These are phyloP conservation scores for Chlorella sp. DNA, from an alignment of 139 green algal genomes.

Conservation along the genomic window DNA sequence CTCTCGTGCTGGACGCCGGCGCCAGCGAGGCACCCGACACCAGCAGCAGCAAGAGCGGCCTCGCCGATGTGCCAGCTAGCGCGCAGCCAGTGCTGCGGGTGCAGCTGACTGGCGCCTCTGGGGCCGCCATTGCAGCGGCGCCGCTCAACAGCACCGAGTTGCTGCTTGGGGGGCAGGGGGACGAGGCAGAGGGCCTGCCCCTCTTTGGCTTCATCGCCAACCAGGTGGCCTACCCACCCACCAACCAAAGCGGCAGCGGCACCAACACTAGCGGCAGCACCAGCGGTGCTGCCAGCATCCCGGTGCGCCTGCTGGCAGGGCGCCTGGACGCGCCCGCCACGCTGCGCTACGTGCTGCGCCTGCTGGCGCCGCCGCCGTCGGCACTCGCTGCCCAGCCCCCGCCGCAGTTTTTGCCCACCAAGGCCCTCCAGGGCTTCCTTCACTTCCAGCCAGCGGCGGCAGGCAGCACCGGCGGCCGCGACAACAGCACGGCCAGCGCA, in stretches of 20 bases:
- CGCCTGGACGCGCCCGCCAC: conserved; percentile 7
- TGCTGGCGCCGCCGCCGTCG: background rate
- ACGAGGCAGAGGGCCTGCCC: background rate
- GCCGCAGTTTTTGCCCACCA: conserved; percentile 19
- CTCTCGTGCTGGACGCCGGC: background rate
- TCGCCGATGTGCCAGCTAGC: too few relatives aligned
- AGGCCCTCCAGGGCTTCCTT: conserved; percentile 27
- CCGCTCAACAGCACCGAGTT: background rate
- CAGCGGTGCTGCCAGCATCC: background rate
- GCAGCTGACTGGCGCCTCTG: background rate
- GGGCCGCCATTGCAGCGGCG: background rate
- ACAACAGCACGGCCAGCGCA: background rate
- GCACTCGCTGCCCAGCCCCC: background rate
- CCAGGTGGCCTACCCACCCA: conserved; percentile 24
- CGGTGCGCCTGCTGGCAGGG: conserved; percentile 30
- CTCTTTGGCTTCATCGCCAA: conserved; percentile 32
- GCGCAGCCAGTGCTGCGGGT: conserved; percentile 15
- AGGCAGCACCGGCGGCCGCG: background rate
- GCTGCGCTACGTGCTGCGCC: background rate
- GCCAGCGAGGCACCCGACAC: too few relatives aligned
- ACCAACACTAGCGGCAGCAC: background rate
- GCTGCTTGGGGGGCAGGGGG: background rate
- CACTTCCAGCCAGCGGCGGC: background rate
- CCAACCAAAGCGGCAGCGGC: background rate
- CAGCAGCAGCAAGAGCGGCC: background rate